A percentile compares a stretch with the other conserved stretches of the same genome.
phyloP scores from a whole-genome alignment of 768 basidiomycete genomes.

The Hygrophoropsis aurantiaca region DNA sequence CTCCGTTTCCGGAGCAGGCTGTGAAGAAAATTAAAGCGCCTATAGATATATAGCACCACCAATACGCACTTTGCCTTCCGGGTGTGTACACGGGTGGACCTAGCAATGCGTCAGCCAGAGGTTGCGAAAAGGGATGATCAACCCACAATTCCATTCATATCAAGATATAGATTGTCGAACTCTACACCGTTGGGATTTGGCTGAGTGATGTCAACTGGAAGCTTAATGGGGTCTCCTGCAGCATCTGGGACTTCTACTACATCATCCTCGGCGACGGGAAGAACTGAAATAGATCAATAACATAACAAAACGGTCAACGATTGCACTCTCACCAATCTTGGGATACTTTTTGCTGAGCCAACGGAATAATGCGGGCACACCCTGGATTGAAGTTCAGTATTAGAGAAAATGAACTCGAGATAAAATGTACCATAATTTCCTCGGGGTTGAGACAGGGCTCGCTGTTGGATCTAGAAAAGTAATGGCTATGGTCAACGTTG shows the following conservation, averaged over 20 bases:
- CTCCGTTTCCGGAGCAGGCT: constrained; percentile 97
- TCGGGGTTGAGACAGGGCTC: constrained; percentile 17
- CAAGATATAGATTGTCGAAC: constrained; percentile 95
- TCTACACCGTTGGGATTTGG: constrained; percentile 96
- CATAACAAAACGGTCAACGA: background rate
- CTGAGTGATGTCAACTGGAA: constrained; percentile 75
- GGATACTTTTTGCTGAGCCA: constrained; percentile 99
- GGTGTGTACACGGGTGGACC: constrained; percentile 99
- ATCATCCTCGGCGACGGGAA: constrained; percentile 83
- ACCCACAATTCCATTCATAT: constrained; percentile 98
- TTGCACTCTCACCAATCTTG: constrained; percentile 73
- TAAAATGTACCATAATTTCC: constrained; percentile 19
- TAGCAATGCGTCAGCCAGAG: constrained; percentile 25
- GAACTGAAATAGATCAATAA: constrained; percentile 42
- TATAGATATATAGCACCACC: background rate
- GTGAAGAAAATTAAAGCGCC: constrained; percentile 5
- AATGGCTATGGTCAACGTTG: background rate
- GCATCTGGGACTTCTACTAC: constrained; percentile 66
- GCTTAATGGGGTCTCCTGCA: constrained; percentile 62
- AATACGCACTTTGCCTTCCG: constrained; percentile 81
- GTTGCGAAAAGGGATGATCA: background rate
- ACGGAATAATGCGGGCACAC: constrained; percentile 96
- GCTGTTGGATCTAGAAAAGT: background rate
- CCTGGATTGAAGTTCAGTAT: constrained; percentile 45
- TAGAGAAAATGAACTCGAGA: background rate